Evolutionary conservation across 495 filamentous ascomycete genomes (phyloP).

Genomic region (Talaromyces wortmannii): DNA sequence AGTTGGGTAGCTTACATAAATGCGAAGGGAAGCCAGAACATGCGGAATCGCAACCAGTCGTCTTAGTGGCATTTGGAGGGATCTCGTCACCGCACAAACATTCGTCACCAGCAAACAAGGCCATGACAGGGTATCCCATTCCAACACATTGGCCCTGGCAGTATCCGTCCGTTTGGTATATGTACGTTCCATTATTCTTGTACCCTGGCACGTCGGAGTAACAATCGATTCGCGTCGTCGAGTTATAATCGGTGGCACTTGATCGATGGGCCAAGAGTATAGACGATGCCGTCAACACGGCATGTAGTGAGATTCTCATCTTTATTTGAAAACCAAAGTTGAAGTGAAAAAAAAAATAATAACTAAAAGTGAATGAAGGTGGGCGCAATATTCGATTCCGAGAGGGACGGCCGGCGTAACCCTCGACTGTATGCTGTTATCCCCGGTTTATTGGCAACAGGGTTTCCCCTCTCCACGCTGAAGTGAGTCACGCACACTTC

Average conservation of each 20-base stretch:
- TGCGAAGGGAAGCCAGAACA: conserved; percentile 38
- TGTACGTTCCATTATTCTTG: conserved; percentile 28
- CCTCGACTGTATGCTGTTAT: conserved; percentile 12
- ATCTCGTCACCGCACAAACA: conserved; percentile 42
- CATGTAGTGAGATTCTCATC: conserved; percentile 24
- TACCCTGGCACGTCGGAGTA: conserved; percentile 17
- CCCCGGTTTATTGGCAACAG: neutral
- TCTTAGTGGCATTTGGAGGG: conserved; percentile 31
- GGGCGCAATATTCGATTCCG: neutral
- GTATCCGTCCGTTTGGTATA: conserved; percentile 42
- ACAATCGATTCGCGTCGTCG: conserved; percentile 10
- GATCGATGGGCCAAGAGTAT: conserved; percentile 18
- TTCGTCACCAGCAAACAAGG: conserved; percentile 28
- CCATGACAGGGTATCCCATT: conserved; percentile 31
- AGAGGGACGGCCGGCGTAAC: conserved; percentile 42
- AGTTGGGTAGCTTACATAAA: conserved; percentile 32
- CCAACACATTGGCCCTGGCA: conserved; percentile 32
- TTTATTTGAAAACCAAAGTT: conserved; percentile 9
- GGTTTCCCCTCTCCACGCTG: neutral
- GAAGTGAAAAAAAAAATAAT: conserved; percentile 4
- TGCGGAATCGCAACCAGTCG: conserved; percentile 25
- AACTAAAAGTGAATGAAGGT: neutral
- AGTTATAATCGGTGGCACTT: conserved; percentile 16
- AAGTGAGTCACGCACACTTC: neutral
- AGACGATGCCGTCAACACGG: conserved; percentile 19